Evolutionary conservation across 495 filamentous ascomycete species (phyloP), one percentile per base, ranked within the genome.

Genomic region (Margaritispora aquatica): DNA sequence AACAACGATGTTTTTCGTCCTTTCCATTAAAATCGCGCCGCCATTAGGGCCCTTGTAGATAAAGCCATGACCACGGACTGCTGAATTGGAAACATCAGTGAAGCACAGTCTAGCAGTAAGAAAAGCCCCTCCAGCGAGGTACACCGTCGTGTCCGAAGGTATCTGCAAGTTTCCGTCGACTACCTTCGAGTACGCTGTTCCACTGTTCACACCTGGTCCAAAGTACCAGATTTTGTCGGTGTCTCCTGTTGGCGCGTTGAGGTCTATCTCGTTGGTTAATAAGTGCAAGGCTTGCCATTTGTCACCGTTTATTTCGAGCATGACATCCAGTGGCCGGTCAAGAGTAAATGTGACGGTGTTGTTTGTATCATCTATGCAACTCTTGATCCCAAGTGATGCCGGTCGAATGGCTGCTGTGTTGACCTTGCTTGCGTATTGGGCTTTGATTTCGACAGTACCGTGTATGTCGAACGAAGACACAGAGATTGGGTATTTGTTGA

Each of bases 401-500:
- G 66, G 66, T 17, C 66, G 61, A 17, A 69, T 55, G 4, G 26
- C 44, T 0, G 61, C 61, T 9, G 61, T 51, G 2, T 60, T 36
- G 11, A 66, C 56, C 7, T 26, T 34, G 24, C 49, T 54, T 8
- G 5, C 57, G 34, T 69, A 69, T 2, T 58, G 62, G 15, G 65
- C 46, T 19, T 10, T 23, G 21, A 66, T 15, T 17, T 64, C 51
- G 20, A 66, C 55, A n/a, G 55, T 34, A 0, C 62, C 62, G 23
- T 26, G 23, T 19, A 69, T 63, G 56, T 69, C 66, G 22, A 69
- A 69, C n/a, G n/a, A n/a, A n/a, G n/a, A n/a, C n/a, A n/a, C n/a
- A n/a, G n/a, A n/a, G n/a, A n/a, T n/a, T n/a, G n/a, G n/a, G n/a
- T n/a, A n/a, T n/a, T n/a, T n/a, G n/a, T n/a, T n/a, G n/a, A n/a